Percentiles rank a stretch among this genome's conserved stretches.
Evolutionary conservation across 73 alveolate genomes (phyloP).

Genomic region (Paramecium sexaurelia): DNA sequence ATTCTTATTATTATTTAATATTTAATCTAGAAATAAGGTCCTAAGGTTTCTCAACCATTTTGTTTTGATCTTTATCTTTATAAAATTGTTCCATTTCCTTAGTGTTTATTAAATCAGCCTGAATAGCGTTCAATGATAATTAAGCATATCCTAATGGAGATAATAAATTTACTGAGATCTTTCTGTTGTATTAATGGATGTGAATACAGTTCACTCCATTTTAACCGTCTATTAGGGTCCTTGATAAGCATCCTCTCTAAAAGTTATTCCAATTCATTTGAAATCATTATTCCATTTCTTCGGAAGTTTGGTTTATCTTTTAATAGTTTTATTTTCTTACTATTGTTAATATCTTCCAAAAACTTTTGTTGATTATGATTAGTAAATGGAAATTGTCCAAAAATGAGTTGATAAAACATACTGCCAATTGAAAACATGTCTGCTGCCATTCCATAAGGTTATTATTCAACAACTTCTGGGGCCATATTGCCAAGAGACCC

Average conservation of each 20-base stretch:
- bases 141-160: not conserved
- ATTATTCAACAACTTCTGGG: not conserved
- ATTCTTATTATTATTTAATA: not conserved
- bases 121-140: not conserved
- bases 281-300: not conserved
- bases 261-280: not conserved
- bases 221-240: not conserved
- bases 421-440: constrained; percentile 47
- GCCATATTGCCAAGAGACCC: constrained; percentile 49
- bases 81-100: not conserved
- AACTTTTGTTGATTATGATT: not conserved
- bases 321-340: not conserved
- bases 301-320: not conserved
- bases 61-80: not conserved
- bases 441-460: constrained; percentile 40
- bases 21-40: not conserved
- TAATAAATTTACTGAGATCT: not conserved
- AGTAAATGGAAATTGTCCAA: constrained; percentile 1
- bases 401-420: not conserved
- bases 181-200: constrained; percentile 4
- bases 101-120: not conserved
- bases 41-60: not conserved
- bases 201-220: not conserved
- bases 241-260: not conserved
- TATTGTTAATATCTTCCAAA: not conserved